These are phyloP conservation scores for Scenedesmus sp. DNA, from an alignment of 163 green algal species.

Conservation along the genomic window DNA sequence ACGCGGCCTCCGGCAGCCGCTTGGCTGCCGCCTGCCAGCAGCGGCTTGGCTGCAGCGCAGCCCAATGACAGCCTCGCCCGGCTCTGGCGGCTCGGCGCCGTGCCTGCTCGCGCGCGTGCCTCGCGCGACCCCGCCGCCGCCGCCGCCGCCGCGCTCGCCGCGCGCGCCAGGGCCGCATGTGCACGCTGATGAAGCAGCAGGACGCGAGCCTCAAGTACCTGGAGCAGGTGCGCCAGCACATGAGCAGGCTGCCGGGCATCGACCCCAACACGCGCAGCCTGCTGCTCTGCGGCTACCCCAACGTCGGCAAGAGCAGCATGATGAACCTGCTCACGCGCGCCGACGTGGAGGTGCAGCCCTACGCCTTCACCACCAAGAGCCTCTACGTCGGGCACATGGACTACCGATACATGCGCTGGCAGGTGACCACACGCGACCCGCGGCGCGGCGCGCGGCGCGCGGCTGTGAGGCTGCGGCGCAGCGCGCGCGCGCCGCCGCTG, in stretches of 20 bases:
- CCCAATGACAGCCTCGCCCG: too few relatives aligned
- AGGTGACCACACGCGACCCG: constrained; percentile 54
- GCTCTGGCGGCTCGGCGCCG: neutral
- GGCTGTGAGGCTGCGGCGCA: neutral
- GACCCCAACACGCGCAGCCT: constrained; percentile 98
- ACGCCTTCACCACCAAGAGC: constrained; percentile 99
- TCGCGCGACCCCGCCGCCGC: neutral
- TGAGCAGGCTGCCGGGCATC: constrained; percentile 96
- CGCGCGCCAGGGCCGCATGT: constrained; percentile 93
- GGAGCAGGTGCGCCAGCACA: constrained; percentile 99
- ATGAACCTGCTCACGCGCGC: constrained; percentile 98
- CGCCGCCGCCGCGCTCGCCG: neutral
- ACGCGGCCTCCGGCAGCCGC: neutral
- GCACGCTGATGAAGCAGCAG: constrained; percentile 99
- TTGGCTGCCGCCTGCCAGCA: neutral
- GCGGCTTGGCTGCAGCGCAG: neutral
- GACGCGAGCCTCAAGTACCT: constrained; percentile 92
- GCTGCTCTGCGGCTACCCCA: constrained; percentile 98
- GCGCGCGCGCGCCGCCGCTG: too few relatives aligned
- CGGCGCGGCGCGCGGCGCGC: neutral
- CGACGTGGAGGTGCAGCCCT: constrained; percentile 99
- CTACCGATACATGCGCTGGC: constrained; percentile 99
- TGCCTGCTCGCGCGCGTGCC: neutral
- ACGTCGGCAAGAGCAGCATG: constrained; percentile 98
- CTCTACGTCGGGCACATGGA: constrained; percentile 99